A percentile compares a stretch with the other conserved stretches of the same genome.
Evolutionary conservation across 208 protist species (phyloP).

Genomic region (Acanthamoeba healyi): DNA sequence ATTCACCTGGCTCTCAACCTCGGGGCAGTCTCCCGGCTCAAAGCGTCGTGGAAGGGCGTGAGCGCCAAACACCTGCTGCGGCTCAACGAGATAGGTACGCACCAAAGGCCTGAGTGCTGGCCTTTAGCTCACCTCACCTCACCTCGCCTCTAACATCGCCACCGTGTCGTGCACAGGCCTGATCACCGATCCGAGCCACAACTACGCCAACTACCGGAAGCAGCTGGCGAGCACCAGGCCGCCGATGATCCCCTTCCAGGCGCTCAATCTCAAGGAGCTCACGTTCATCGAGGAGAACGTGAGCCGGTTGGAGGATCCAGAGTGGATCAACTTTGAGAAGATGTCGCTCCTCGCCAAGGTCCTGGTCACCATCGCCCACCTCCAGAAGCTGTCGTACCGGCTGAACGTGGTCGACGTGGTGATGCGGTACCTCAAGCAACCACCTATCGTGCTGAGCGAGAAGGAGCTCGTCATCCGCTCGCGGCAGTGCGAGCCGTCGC

Average conservation of each 20-base stretch:
- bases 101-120: too few species aligned
- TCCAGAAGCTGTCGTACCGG: not conserved
- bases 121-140: too few species aligned
- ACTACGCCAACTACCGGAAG: constrained; percentile 68
- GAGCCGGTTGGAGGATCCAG: not conserved
- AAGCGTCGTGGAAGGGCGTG: constrained; percentile 44
- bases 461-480: constrained; percentile 49
- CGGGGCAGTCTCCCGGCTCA: not conserved
- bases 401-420: constrained; percentile 35
- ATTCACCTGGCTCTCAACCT: constrained; percentile 62
- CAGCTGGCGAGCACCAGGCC: not conserved
- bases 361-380: not conserved
- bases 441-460: constrained; percentile 55
- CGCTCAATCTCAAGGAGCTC: constrained; percentile 54
- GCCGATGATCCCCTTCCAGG: constrained; percentile 65
- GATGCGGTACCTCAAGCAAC: constrained; percentile 12
- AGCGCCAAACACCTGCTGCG: not conserved
- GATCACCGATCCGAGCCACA: not conserved
- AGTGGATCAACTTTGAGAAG: constrained; percentile 72
- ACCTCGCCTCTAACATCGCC: too few species aligned
- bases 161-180: not conserved
- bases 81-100: not conserved
- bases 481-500: constrained; percentile 36
- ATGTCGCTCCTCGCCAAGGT: constrained; percentile 65
- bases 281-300: constrained; percentile 76